Base-by-base conservation (phyloP, 1,284 basidiomycete species). In the Trichosporon sp. region DNA sequence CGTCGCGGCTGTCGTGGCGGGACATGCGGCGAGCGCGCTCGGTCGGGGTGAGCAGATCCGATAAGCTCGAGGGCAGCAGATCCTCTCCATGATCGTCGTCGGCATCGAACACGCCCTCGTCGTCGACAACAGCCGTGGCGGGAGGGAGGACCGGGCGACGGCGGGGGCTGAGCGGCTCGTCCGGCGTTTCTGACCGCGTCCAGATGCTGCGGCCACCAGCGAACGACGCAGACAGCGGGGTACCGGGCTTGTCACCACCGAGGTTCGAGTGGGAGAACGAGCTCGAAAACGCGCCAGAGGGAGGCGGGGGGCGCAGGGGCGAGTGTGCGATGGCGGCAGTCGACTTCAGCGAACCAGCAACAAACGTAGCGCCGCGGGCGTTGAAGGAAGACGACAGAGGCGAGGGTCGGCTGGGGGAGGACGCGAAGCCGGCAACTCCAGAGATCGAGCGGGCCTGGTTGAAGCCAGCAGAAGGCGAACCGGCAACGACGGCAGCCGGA, bases 41-140 rank as follows among this genome's bases (percentile, higher is more conserved):
- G 71, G 90, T 91, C 0, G 92, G 92, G 0, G 92, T 95, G 58
- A 96, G 84, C 18, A 96, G 85, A 71, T 95, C 93, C n/a, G 89
- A 91, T 64, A 96, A 83, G 8, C 90, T 92, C 66, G 91, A 90
- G 0, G 93, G 93, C 31, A 96, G 80, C 78, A 95, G 91, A 69
- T 93, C 93, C 77, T 97, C 93, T 65, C 92, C 82, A 74, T 93
- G 91, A 58, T 90, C 91, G 58, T 81, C 80, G 47, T 78, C 74
- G 64, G 75, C 75, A 64, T 77, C 79, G 58, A 74, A 69, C 63
- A 70, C 71, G 56, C 78, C 75, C 32, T 74, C 74, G 53, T 72
- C 67, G 60, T 79, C 76, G 47, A 66, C 63, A 8, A 65, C 65
- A 21, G 44, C 44, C 12, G 68, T 56, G 21, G 44, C 34, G 6